Evolutionary conservation across 2,329 filamentous ascomycete species (phyloP), one percentile per base, ranked within the genome.

Genomic region (Teratosphaeria zuluensis): DNA sequence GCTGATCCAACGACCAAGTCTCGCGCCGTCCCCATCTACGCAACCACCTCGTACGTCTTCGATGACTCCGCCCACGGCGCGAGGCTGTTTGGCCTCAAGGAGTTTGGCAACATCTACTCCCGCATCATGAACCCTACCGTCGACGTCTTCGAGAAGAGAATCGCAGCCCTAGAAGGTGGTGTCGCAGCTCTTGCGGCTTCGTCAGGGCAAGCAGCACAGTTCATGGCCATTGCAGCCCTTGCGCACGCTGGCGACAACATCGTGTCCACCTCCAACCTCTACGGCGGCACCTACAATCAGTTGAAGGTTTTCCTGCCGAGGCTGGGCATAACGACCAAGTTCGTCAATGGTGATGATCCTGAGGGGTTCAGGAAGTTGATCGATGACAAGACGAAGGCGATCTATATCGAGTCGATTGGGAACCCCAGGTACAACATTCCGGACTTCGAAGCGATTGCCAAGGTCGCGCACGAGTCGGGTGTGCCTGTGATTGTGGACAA

Each of bases 51-150:
- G 69, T 99, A 80, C 76, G 85, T 84, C 56, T 99, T 99, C 83
- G 88, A 97, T 83, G 90, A 97, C 78, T 96, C 90, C 56, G 92
- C 91, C 55, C 94, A 97, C 70, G 94, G 90, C 62, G 94, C 94
- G 58, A 86, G 91, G 73, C 86, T 99, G 51, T 99, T 99, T 72
- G 89, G 90, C 72, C 89, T 99, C 75, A 95, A 97, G 79, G 91
- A 97, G 77, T 88, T 90, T 69, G 94, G 92, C 76, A 97, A 97
- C 78, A 95, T 97, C 74, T 99, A 99, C 81, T 94, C 87, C 74
- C 90, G 94, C 64, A 91, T 99, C 69, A 90, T 89, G 88, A 96
- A 97, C 76, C 92, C 92, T 2, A 97, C 92, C 0, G 88, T 92
- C 66, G 92, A 95, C 75, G 92, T 97, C 31, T 92, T 99, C 64